A percentile compares a stretch with the other conserved stretches of the same genome.
phyloP scores from a whole-genome alignment of 169 alveolate species.

The Perkinsus olseni region DNA sequence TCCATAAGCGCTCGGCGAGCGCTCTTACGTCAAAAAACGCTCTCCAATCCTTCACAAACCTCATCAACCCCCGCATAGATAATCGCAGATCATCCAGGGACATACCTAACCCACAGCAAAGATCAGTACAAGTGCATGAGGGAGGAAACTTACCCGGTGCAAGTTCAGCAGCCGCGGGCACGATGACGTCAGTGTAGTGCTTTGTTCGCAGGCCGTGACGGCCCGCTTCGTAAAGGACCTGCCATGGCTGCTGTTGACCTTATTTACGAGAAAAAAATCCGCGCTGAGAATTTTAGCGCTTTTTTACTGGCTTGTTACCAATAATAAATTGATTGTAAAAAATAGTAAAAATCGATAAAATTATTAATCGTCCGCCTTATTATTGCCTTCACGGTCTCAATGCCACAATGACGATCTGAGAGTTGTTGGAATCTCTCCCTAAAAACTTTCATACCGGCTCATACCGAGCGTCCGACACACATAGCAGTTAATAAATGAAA shows the following conservation, averaged over 20 bases:
- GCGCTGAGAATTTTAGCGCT: too few relatives aligned
- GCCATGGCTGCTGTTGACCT: neutral
- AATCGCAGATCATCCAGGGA: neutral
- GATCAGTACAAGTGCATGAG: too few relatives aligned
- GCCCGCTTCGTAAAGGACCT: neutral
- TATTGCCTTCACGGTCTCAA: too few relatives aligned
- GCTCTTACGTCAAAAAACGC: neutral
- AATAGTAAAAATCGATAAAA: too few relatives aligned
- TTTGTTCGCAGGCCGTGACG: neutral
- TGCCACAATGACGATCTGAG: too few relatives aligned
- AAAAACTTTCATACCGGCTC: too few relatives aligned
- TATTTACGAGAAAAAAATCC: neutral
- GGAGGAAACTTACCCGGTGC: neutral
- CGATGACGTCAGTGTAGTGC: neutral
- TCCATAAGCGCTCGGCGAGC: neutral
- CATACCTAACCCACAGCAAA: neutral
- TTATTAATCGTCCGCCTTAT: too few relatives aligned
- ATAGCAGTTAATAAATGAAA: too few relatives aligned
- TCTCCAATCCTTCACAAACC: neutral
- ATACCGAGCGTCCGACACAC: too few relatives aligned
- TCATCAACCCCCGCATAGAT: neutral
- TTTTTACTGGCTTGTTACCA: too few relatives aligned
- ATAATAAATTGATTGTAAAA: too few relatives aligned
- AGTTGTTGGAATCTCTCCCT: too few relatives aligned
- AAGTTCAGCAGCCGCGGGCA: neutral